A percentile compares a stretch with the other conserved stretches of the same genome.
These are phyloP conservation scores for Macadamia tetraphylla DNA, from an alignment of 164 flowering plant species.

Conservation along the genomic window DNA sequence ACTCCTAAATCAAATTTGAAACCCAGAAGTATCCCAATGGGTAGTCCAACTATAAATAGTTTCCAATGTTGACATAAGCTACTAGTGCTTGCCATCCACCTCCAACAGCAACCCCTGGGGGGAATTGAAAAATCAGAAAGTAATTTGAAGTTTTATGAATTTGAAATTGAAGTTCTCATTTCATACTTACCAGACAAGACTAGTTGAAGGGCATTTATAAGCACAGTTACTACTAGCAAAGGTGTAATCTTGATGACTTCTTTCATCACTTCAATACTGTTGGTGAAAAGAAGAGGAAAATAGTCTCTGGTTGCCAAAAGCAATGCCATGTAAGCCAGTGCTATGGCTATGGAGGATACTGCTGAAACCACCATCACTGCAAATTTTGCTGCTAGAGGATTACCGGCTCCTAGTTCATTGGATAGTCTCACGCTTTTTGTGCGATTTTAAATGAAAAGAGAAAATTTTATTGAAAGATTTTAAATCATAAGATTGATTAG, in stretches of 20 bases:
- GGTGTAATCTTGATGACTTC: slow-evolving; percentile 46
- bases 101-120: slow-evolving; percentile 52
- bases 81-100: slow-evolving; percentile 60
- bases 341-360: slow-evolving; percentile 44
- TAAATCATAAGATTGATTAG: background rate
- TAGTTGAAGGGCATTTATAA: slow-evolving; percentile 61
- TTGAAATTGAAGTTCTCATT: too few relatives aligned
- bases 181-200: slow-evolving; percentile 53
- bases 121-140: background rate
- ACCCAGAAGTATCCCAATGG: slow-evolving; percentile 54
- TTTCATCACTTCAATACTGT: slow-evolving; percentile 37
- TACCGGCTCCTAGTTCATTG: slow-evolving; percentile 71
- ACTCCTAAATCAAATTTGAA: slow-evolving; percentile 44
- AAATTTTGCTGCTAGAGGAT: slow-evolving; percentile 42
- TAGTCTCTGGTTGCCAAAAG: slow-evolving; percentile 42
- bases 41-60: slow-evolving; percentile 55
- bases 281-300: slow-evolving; percentile 57
- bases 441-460: too few relatives aligned
- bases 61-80: slow-evolving; percentile 52
- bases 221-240: slow-evolving; percentile 46
- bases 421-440: slow-evolving; percentile 58
- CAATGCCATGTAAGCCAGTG: slow-evolving; percentile 35
- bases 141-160: too few relatives aligned
- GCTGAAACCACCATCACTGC: slow-evolving; percentile 44
- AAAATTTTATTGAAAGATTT: background rate